Conservation (phyloP, 2,329 filamentous ascomycete genomes). For the Paramyrothecium sp. region DNA sequence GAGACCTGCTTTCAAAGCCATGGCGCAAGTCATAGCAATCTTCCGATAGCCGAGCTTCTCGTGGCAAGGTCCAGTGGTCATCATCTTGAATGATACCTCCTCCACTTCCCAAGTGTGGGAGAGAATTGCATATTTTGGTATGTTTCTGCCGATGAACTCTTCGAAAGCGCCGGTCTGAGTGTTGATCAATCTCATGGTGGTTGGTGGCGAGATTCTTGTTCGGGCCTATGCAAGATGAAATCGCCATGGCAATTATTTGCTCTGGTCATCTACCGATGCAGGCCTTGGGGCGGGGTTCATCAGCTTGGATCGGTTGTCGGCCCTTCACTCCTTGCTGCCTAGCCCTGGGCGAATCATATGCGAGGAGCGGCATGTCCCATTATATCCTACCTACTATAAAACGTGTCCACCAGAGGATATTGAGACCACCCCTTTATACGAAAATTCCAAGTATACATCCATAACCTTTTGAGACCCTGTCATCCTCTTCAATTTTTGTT, state of each 20-base stretch:
- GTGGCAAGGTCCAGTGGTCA: neutral
- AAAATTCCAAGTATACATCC: too few species aligned
- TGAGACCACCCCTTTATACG: too few species aligned
- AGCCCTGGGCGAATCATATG: too few species aligned
- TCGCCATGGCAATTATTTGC: neutral
- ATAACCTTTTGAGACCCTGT: too few species aligned
- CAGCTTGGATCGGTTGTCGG: neutral
- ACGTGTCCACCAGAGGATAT: too few species aligned
- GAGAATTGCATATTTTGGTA: conserved; percentile 19
- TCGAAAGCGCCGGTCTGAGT: neutral
- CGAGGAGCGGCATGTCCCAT: too few species aligned
- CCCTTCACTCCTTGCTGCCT: neutral
- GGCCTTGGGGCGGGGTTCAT: neutral
- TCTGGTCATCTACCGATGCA: neutral
- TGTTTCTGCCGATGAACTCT: conserved; percentile 10
- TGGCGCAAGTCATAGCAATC: neutral
- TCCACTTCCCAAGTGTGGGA: conserved; percentile 19
- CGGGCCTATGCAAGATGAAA: neutral
- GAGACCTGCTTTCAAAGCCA: neutral
- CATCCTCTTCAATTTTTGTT: too few species aligned
- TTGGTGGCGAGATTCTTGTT: neutral
- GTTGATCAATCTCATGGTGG: conserved; percentile 9
- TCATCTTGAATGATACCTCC: conserved; percentile 13
- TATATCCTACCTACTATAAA: too few species aligned
- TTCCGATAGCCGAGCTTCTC: conserved; percentile 1